Evolutionary conservation across 805 yeast genomes (phyloP).

Genomic region (Candida chauliodis): DNA sequence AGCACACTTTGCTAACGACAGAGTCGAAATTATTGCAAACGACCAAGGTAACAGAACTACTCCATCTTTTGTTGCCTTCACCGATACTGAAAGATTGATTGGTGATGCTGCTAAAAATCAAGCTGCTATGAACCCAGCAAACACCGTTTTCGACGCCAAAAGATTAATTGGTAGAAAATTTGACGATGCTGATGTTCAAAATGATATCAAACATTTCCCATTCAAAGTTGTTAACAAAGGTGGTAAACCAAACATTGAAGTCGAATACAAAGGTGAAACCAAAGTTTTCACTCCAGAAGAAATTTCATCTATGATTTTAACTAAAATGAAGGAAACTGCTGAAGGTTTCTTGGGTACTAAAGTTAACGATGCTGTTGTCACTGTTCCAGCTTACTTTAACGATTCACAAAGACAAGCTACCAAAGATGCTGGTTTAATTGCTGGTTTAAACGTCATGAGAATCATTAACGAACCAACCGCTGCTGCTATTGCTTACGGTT

Average conservation of each 20-base stretch:
- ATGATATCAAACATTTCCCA: slow-evolving; percentile 64
- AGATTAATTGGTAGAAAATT: slow-evolving; percentile 92
- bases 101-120: slow-evolving; percentile 99
- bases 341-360: slow-evolving; percentile 66
- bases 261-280: slow-evolving; percentile 82
- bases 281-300: slow-evolving; percentile 93
- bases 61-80: slow-evolving; percentile 94
- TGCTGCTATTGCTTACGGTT: slow-evolving; percentile 68
- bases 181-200: slow-evolving; percentile 74
- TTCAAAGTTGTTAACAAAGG: slow-evolving; percentile 75
- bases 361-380: slow-evolving; percentile 83
- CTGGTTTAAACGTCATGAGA: slow-evolving; percentile 92
- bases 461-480: slow-evolving; percentile 92
- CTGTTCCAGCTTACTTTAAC: slow-evolving; percentile 96
- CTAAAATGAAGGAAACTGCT: slow-evolving; percentile 89
- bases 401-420: slow-evolving; percentile 98
- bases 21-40: slow-evolving; percentile 94
- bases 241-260: slow-evolving; percentile 79
- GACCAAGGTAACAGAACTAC: slow-evolving; percentile 99
- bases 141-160: slow-evolving; percentile 91
- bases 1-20: slow-evolving; percentile 87
- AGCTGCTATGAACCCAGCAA: slow-evolving; percentile 90
- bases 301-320: slow-evolving; percentile 87
- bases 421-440: slow-evolving; percentile 95
- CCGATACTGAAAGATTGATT: slow-evolving; percentile 87